Base-by-base conservation (phyloP, 1,284 basidiomycete species). In the Wallemia ichthyophaga region DNA sequence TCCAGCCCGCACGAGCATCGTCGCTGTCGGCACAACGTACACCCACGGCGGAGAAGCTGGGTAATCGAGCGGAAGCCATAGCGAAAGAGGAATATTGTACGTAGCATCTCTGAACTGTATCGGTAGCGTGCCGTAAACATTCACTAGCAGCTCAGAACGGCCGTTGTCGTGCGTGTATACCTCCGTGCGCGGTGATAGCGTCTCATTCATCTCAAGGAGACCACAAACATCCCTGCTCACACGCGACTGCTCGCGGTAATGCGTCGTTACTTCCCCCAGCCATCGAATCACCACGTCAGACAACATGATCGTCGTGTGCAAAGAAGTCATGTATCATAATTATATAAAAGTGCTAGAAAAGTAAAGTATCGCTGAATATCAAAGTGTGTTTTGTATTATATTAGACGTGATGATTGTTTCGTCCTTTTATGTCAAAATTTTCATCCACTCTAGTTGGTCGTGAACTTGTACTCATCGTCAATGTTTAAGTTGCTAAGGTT, bases 21-120 rank as follows among this genome's bases (percentile, higher is more conserved):
- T 82, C 58, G 73, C 76, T 0, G 88, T 95, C n/a, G 94, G 92
- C 13, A 86, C 82, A 62, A 99, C 91, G 71, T 87, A 96, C n/a
- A 77, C 76, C 65, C 98, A 78, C 7, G 94, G 94, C 1, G 88
- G 79, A 27, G 75, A 73, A 54, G 75, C 74, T 1, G 88, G 88
- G 67, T 86, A 92, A 54, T 85, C 81, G 61, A 77, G 76, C 2
- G 85, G 76, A 54, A 94, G 65, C 92, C 92, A 98, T 62, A 94
- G 65, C 17, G 84, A 78, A 65, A 98, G 71, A 1, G 94, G 92
- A 64, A 98, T 96, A 69, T 98, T 86, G 73, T 99, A 99, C 0
- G 82, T 76, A 0, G 78, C 72, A 2, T 74, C 73, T 58, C 82
- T 78, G 71, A 80, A 95, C 0, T 75, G 69, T 63, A 98, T 91